Conservation (phyloP, 2,329 filamentous ascomycete genomes). For the Cercospora brassicicola region DNA sequence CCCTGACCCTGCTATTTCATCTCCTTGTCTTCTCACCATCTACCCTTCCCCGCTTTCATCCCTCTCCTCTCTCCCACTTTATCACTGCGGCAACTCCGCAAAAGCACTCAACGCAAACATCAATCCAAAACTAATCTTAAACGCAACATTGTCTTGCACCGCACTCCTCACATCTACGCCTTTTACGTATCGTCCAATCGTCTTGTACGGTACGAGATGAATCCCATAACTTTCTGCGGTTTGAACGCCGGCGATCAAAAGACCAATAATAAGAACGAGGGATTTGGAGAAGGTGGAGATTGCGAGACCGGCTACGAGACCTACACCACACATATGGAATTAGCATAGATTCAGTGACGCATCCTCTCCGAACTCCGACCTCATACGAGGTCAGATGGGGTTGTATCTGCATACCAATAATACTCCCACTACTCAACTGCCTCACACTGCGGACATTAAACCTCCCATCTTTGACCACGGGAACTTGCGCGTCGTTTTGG, state of each 20-base stretch:
- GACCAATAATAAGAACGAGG: constrained; percentile 65
- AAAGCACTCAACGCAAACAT: constrained; percentile 72
- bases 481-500: constrained; percentile 42
- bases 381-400: too few species aligned
- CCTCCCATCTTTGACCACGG: constrained; percentile 41
- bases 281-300: constrained; percentile 71
- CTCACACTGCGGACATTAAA: constrained; percentile 46
- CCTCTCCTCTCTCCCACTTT: too few species aligned
- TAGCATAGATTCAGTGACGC: too few species aligned
- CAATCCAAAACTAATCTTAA: constrained; percentile 68
- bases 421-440: constrained; percentile 51
- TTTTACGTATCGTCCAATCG: constrained; percentile 53
- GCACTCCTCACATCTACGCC: constrained; percentile 53
- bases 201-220: constrained; percentile 51
- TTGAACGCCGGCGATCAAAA: constrained; percentile 64
- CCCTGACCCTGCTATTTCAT: too few species aligned
- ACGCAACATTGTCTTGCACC: constrained; percentile 60
- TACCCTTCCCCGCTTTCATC: too few species aligned
- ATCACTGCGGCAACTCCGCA: constrained; percentile 48
- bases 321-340: constrained; percentile 39
- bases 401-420: constrained; percentile 39
- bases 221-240: constrained; percentile 55
- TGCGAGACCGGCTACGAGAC: constrained; percentile 63
- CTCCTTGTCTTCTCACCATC: too few species aligned
- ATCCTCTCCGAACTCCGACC: too few species aligned